These are phyloP conservation scores for Pichia sp. DNA, from an alignment of 1,139 yeast genomes.

Conservation along the genomic window DNA sequence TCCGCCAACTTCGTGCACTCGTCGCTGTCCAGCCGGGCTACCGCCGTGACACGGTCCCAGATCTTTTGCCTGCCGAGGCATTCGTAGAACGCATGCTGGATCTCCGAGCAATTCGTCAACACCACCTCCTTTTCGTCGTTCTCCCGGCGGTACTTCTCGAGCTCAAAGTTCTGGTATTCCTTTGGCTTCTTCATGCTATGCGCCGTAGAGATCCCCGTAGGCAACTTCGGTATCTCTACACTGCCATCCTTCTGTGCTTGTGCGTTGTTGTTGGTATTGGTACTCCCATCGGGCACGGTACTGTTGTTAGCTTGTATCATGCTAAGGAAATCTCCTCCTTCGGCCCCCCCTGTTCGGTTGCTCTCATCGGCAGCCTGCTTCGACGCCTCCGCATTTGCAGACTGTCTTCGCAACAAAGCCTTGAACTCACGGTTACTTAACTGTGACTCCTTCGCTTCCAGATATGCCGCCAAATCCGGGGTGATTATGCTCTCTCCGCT, in stretches of 20 bases:
- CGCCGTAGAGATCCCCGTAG: slow-evolving; percentile 10
- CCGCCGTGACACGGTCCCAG: slow-evolving; percentile 20
- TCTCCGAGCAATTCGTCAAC: slow-evolving; percentile 32
- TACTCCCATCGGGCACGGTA: neutral
- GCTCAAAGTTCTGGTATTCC: slow-evolving; percentile 16
- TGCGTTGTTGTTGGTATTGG: neutral
- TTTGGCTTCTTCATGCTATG: slow-evolving; percentile 14
- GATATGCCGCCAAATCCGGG: slow-evolving; percentile 25
- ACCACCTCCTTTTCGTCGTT: slow-evolving; percentile 29
- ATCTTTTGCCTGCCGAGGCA: slow-evolving; percentile 24
- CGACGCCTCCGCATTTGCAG: slow-evolving; percentile 9
- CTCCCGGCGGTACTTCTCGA: slow-evolving; percentile 28
- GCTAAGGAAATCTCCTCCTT: slow-evolving; percentile 6
- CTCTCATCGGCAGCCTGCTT: slow-evolving; percentile 5
- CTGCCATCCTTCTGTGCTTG: too few species aligned
- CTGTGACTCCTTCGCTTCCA: slow-evolving; percentile 25
- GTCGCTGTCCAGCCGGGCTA: slow-evolving; percentile 20
- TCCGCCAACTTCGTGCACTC: slow-evolving; percentile 28
- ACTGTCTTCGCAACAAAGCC: slow-evolving; percentile 21
- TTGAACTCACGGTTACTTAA: slow-evolving; percentile 32
- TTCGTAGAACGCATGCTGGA: slow-evolving; percentile 27
- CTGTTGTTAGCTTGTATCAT: slow-evolving; percentile 12
- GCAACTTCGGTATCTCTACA: slow-evolving; percentile 1
- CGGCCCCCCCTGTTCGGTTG: neutral
- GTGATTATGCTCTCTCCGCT: slow-evolving; percentile 15